A percentile compares a stretch with the other conserved stretches of the same genome.
Evolutionary conservation across 805 yeast species (phyloP).

Genomic region (Kuraishia ogatae): DNA sequence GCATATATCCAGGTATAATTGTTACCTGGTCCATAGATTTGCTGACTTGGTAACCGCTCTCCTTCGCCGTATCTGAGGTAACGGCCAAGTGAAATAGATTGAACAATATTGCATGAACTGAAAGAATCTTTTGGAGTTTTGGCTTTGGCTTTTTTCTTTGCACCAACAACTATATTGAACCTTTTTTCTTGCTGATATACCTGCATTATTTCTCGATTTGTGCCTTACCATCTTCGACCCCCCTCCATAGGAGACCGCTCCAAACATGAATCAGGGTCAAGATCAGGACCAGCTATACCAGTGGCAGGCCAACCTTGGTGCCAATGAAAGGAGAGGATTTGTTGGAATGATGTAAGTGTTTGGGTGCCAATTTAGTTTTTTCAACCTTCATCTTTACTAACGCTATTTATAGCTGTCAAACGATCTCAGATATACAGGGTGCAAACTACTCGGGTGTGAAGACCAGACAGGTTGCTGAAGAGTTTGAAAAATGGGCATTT

Average conservation of each 20-base stretch:
- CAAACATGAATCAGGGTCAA: background rate
- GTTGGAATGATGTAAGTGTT: constrained; percentile 12
- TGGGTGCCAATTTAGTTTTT: no score
- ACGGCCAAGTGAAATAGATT: background rate
- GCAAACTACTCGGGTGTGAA: constrained; percentile 23
- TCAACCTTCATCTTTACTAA: background rate
- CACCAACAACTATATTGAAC: background rate
- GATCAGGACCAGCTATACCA: background rate
- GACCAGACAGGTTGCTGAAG: constrained; percentile 52
- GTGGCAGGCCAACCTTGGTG: constrained; percentile 13
- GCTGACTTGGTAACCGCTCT: background rate
- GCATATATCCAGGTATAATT: background rate
- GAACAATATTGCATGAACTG: no score
- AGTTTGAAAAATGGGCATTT: constrained; percentile 61
- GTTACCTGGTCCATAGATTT: background rate
- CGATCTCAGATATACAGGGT: constrained; percentile 25
- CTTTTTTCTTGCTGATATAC: background rate
- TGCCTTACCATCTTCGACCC: background rate
- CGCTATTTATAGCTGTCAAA: constrained; percentile 8
- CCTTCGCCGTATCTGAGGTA: background rate
- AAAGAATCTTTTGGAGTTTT: background rate
- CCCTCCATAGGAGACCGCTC: background rate
- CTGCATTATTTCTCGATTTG: background rate
- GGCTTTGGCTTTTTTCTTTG: background rate
- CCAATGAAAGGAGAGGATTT: constrained; percentile 23